These are phyloP conservation scores for Silene noctiflora DNA, from an alignment of 179 eudicot species.

Conservation along the genomic window DNA sequence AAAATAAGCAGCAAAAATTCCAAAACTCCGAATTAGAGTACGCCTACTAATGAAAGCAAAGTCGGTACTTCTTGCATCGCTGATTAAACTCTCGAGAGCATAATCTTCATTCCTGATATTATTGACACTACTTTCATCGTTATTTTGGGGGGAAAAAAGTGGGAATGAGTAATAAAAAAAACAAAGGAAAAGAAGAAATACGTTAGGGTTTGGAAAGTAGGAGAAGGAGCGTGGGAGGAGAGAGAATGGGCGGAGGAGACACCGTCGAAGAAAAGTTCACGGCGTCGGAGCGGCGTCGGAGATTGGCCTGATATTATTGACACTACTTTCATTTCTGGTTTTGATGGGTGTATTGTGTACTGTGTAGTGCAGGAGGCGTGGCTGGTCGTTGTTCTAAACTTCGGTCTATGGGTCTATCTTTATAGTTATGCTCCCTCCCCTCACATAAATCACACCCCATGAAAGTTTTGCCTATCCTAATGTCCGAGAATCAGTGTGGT, in stretches of 20 bases:
- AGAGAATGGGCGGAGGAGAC: conserved; percentile 34
- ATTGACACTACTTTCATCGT: no score
- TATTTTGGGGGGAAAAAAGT: not conserved
- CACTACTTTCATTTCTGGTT: not conserved
- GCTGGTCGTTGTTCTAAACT: no score
- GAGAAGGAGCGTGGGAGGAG: conserved; percentile 9
- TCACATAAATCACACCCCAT: no score
- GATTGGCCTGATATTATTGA: not conserved
- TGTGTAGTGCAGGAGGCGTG: no score
- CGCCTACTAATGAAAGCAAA: conserved; percentile 46
- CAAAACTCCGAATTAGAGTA: conserved; percentile 46
- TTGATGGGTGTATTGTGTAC: no score
- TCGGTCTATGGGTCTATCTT: no score
- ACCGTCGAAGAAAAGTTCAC: conserved; percentile 46
- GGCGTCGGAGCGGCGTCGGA: conserved; percentile 32
- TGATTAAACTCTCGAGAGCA: conserved; percentile 24
- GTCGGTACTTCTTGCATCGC: conserved; percentile 27
- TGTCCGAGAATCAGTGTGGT: no score
- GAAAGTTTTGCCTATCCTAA: no score
- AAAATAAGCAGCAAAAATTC: conserved; percentile 42
- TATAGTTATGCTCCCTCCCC: no score
- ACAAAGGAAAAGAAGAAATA: not conserved
- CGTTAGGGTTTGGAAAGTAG: conserved; percentile 10
- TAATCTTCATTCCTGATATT: conserved; percentile 23
- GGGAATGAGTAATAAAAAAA: no score